A percentile compares a stretch with the other conserved stretches of the same genome.
phyloP scores from a whole-genome alignment of 1,284 basidiomycete species.

The Dichomitus squalens region DNA sequence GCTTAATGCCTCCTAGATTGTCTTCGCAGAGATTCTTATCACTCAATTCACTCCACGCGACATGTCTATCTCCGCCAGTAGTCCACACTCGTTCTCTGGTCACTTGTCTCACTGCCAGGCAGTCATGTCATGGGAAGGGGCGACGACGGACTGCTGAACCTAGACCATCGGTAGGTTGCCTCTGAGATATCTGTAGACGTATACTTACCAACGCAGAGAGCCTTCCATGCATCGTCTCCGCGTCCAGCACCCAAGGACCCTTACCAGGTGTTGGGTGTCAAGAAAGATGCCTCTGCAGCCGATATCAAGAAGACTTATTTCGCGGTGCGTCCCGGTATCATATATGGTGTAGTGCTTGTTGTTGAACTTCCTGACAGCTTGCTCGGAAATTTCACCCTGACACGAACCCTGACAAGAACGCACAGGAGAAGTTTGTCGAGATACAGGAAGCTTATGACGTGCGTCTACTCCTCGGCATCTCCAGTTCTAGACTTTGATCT shows the following conservation, averaged over 20 bases:
- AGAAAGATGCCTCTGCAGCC: conserved; percentile 78
- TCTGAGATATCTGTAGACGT: not conserved
- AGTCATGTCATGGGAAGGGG: conserved; percentile 5
- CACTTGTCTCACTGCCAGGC: conserved; percentile 24
- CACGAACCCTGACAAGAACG: conserved; percentile 90
- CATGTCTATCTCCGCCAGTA: conserved; percentile 41
- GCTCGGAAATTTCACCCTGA: conserved; percentile 99
- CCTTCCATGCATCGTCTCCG: conserved; percentile 71
- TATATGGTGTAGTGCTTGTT: not conserved
- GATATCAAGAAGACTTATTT: conserved; percentile 99
- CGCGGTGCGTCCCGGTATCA: conserved; percentile 55
- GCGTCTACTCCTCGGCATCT: conserved; percentile 33
- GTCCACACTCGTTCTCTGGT: conserved; percentile 44
- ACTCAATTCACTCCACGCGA: conserved; percentile 59
- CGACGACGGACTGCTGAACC: conserved; percentile 9
- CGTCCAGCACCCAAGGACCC: conserved; percentile 80
- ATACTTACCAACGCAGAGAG: conserved; percentile 49
- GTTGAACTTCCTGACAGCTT: conserved; percentile 54
- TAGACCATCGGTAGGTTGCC: conserved; percentile 14
- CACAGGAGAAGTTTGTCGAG: conserved; percentile 94
- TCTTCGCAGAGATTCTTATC: conserved; percentile 54
- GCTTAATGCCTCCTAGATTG: conserved; percentile 46
- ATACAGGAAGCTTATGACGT: conserved; percentile 98
- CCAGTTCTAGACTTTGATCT: conserved; percentile 14
- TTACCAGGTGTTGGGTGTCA: conserved; percentile 89